Base-by-base conservation (phyloP, 2,329 filamentous ascomycete species). In the Orbilia blumenaviensis region DNA sequence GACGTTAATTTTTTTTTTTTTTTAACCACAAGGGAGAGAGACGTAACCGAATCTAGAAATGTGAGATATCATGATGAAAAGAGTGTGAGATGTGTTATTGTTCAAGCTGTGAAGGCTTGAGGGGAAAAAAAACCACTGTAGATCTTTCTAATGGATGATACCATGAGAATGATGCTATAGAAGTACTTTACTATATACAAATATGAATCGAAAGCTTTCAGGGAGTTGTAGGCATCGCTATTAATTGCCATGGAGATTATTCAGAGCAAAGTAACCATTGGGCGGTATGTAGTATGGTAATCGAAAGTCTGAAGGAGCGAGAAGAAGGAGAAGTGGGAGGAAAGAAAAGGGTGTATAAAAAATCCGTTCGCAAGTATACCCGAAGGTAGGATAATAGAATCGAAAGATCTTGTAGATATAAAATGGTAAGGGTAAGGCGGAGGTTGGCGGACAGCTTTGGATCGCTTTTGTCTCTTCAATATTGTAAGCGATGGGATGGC, bases 11-110 rank as follows among this genome's bases (percentile, higher is more conserved):
- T 18, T 6, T 56, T 56, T 38, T 56, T 56, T 56, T 56, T 56
- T 38, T 56, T 25, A 38, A 38, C 3, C 29, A 5, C 29, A 34
- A 34, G 29, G 5, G 29, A 46, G 14, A 8, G n/a, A 9, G 36
- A 41, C 21, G 42, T 27, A 32, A n/a, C n/a, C n/a, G n/a, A n/a
- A n/a, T n/a, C 32, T 38, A 36, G 46, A 52, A n/a, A 61, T n/a
- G n/a, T n/a, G n/a, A n/a, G n/a, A 54, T 36, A 36, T 21, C 38
- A 66, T 34, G 62, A 64, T 42, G n/a, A n/a, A 62, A 61, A 14
- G 23, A 25, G 29, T 12, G 23, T 14, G 36, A n/a, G 16, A n/a
- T 16, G 12, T 41, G 1, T 21, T 23, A 21, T 23, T 23, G 18
- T 21, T 23, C n/a, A 9, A 7, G 12, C 23, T 9, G 10, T 2